A percentile compares a stretch with the other conserved stretches of the same genome.
Evolutionary conservation across 257 asterid genomes (phyloP).

Genomic region (Capsicum baccatum): DNA sequence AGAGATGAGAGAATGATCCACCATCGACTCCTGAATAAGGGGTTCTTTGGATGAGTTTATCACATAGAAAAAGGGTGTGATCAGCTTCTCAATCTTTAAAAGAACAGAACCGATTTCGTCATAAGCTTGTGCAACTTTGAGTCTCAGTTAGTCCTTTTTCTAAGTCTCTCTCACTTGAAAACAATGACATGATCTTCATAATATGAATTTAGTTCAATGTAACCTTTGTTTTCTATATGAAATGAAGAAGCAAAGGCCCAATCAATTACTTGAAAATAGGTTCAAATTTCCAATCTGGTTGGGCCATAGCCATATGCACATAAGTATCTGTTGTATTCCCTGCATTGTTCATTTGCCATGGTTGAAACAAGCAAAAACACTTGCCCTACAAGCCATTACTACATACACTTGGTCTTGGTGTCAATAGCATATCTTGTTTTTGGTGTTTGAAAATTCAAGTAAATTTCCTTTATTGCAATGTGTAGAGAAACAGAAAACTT

Average conservation of each 20-base stretch:
- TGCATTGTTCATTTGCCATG: neutral
- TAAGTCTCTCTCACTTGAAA: slow-evolving; percentile 8
- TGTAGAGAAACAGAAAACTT: slow-evolving; percentile 14
- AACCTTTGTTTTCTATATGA: neutral
- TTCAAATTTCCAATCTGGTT: neutral
- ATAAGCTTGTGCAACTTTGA: slow-evolving; percentile 2
- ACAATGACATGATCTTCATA: neutral
- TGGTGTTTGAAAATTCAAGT: neutral
- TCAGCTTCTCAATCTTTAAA: neutral
- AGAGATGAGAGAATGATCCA: neutral
- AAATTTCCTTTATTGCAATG: slow-evolving; percentile 4
- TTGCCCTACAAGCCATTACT: neutral
- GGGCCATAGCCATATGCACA: neutral
- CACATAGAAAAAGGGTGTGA: neutral
- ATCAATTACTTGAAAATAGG: slow-evolving; percentile 13
- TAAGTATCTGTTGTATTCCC: neutral
- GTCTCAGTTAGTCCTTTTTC: neutral
- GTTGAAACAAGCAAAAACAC: neutral
- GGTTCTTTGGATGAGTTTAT: neutral
- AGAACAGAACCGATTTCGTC: neutral
- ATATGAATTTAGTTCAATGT: slow-evolving; percentile 2
- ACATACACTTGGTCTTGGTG: neutral
- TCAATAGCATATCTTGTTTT: neutral
- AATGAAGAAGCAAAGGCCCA: neutral
- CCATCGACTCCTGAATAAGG: neutral